Base-by-base conservation (phyloP, 1,139 yeast species). In the Kazachstania sp. region DNA sequence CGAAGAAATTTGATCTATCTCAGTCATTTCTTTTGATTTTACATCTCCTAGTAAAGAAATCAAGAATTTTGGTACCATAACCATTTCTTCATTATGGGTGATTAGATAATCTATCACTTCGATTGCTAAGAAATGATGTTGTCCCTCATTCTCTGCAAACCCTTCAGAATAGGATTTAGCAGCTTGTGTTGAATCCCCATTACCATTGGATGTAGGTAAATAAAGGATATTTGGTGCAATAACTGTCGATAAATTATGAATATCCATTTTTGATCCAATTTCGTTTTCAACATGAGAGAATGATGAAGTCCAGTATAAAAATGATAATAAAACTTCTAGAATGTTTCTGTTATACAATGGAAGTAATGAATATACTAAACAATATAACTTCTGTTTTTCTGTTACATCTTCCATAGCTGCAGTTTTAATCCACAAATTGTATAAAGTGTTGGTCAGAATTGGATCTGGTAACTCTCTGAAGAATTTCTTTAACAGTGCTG, bases 241-340 rank as follows among this genome's bases (percentile, higher is more conserved):
- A 4, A 94, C 99, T 0, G 98, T 92, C 1, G 98, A 95, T 52
- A 94, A 73, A 64, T 94, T 94, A 63, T 90, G 95, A 34, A 85
- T 78, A 63, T 92, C 97, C 99, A 94, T 94, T 69, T 90, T 92
- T 7, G 97, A 88, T 0, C 98, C 98, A 26, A 78, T 78, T 55
- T 83, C 86, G 58, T 84, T 87, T 58, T 84, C 94, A 51, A 85
- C 78, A 56, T 86, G 92, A 1, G 97, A 86, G 68, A 94, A 94
- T 5, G 97, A 86, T 0, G 97, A 90, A 1, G 90, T 95, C 97
- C 98, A 92, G 65, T 83, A 83, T 64, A 94, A 78, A 65, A 94
- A 94, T 53, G 83, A 82, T 35, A 90, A 72, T 45, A 94, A 70
- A 4, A 90, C 96, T 63, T 94, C 98, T 47, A 90, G 73, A 45